A percentile compares a stretch with the other conserved stretches of the same genome.
phyloP scores from a whole-genome alignment of 129 eudicot species.

The Tanacetum coccineum region DNA sequence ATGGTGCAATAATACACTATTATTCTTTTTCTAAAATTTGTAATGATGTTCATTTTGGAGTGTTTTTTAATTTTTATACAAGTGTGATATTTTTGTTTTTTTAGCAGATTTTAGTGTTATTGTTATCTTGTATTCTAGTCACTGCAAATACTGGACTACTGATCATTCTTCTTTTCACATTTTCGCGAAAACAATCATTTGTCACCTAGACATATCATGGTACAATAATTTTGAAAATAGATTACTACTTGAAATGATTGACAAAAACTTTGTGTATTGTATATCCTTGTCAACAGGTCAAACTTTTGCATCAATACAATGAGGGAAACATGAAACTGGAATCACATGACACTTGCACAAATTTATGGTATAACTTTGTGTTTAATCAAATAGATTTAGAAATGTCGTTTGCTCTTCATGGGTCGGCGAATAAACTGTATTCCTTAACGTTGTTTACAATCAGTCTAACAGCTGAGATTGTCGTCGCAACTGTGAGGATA shows the following conservation, averaged over 20 bases:
- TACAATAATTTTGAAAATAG: too few species aligned
- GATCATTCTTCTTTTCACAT: too few species aligned
- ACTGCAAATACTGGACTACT: not conserved
- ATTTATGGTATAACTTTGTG: not conserved
- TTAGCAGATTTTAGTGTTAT: not conserved
- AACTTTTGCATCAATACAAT: too few species aligned
- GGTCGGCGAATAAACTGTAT: constrained; percentile 43
- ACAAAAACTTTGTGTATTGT: too few species aligned
- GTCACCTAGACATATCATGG: too few species aligned
- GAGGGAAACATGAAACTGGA: not conserved
- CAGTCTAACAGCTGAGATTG: constrained; percentile 42
- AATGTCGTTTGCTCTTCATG: constrained; percentile 14
- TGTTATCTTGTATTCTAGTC: not conserved
- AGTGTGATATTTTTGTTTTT: not conserved
- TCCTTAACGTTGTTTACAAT: constrained; percentile 32
- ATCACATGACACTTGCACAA: constrained; percentile 1
- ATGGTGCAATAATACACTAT: not conserved
- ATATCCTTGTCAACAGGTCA: too few species aligned
- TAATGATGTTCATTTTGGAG: not conserved
- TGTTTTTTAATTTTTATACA: not conserved
- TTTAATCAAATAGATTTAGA: not conserved
- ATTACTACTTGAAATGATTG: too few species aligned
- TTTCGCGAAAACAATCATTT: too few species aligned
- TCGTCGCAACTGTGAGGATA: constrained; percentile 47
- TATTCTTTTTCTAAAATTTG: not conserved